Evolutionary conservation across 805 yeast species (phyloP), one percentile per base, ranked within the genome.

Genomic region (Candida loeiensis): DNA sequence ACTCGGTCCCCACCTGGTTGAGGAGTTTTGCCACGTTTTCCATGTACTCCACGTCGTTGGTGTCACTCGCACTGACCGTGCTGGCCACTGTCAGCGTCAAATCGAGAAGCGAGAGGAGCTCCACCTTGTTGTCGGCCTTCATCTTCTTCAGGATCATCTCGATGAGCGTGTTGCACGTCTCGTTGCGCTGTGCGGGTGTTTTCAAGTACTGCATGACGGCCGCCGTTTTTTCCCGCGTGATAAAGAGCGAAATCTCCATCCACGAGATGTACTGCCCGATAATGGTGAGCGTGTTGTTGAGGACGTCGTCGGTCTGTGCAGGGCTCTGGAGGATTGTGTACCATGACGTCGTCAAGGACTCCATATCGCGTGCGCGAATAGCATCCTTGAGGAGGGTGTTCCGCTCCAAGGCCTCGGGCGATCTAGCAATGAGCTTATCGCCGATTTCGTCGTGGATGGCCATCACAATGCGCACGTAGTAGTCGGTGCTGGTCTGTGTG

Each of bases 371-470:
- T 9, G 72, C 71, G 60, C 99, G 76, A 49, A 93, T 82, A 18
- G 77, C 70, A 61, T 93, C 99, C 56, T 93, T 93, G 45, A 93
- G 69, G 32, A 67, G 62, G 49, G 76, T 82, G 59, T 85, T 86
- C 52, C 86, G 76, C 34, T 80, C 81, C 33, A 76, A 76, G 12
- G 73, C 60, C 17, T 76, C 76, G 48, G 78, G 78, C 14, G 83
- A 77, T 51, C 95, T 77, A 22, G 80, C 64, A 47, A 89, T 84
- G 49, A 90, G 74, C 56, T 85, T 93, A 59, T 93, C 99, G 24
- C 95, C 99, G 50, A 93, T 88, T 62, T 90, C 96, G 20, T 82
- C 81, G 59, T 93, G 97, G 45, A 93, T 79, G 21, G 84, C 77
- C 31, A 80, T 61, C 44, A 89, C 66, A 6, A 88, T 75, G 54